A percentile compares a stretch with the other conserved stretches of the same genome.
Evolutionary conservation across 768 basidiomycete genomes (phyloP).

Genomic region (Lactarius trivialis): DNA sequence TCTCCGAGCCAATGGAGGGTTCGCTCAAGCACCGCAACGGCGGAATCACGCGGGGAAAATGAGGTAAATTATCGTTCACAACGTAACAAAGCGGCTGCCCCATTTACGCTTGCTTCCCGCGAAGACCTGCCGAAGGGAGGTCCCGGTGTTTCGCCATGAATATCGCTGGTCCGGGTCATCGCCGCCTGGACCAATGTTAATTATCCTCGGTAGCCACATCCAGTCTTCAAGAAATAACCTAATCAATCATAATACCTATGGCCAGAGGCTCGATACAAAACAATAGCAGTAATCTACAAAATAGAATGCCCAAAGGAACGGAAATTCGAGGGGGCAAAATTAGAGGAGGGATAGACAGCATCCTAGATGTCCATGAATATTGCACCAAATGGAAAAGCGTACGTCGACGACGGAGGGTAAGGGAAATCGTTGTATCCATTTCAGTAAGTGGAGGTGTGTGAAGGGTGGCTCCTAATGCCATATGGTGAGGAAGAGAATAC

Average conservation of each 20-base stretch:
- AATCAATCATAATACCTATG: background rate
- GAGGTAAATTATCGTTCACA: background rate
- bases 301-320: constrained; percentile 5
- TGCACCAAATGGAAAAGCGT: constrained; percentile 28
- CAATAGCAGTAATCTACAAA: constrained; percentile 20
- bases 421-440: background rate
- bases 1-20: background rate
- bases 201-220: background rate
- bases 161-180: background rate
- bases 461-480: background rate
- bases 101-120: background rate
- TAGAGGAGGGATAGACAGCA: constrained; percentile 15
- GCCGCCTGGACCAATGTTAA: background rate
- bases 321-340: constrained; percentile 7
- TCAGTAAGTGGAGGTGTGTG: background rate
- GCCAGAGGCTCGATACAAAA: constrained; percentile 18
- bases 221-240: background rate
- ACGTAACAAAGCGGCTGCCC: background rate
- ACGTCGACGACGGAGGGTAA: constrained; percentile 13
- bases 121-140: background rate
- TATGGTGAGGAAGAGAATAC: background rate
- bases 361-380: constrained; percentile 22
- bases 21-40: background rate
- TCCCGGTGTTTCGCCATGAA: background rate
- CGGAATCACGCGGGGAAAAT: constrained; percentile 1